Evolutionary conservation across 106 monocot genomes (phyloP), one percentile per base, ranked within the genome.

Genomic region (Acorus calamus): DNA sequence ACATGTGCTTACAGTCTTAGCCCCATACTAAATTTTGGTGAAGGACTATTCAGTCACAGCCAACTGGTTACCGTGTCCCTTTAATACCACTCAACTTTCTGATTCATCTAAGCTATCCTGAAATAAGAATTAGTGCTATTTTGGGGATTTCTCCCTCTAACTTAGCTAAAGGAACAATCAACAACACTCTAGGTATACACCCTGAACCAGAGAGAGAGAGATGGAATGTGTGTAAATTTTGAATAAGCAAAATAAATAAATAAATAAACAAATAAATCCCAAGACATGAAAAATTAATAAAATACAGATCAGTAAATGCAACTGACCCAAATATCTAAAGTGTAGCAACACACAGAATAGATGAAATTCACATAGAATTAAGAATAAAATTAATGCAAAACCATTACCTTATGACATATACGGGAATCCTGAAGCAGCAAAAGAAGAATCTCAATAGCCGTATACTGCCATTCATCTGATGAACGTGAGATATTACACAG

Each of bases 401-500:
- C 6, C 42, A 42, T 63, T 80, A 98, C 96, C 91, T 88, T 91
- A 66, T 80, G 76, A 52, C 82, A 83, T 14, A 87, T 85, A 77
- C 53, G 79, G 41, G 76, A 74, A 79, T 98, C 91, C 52, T 87
- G 82, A 67, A 98, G 75, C 28, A 98, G 70, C 96, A 87, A 92
- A 28, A 98, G 69, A 68, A 99, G 85, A 72, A 91, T 92, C 65
- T 99, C 98, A 74, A 99, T 79, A 54, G 92, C 98, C 98, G 92
- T 99, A 55, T 79, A 99, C 52, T 99, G 98, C 98, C 98, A 99
- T 48, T 99, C 98, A 81, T 99, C 98, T 11, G 98, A 99, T 28
- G 98, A 99, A 2, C 88, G 72, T 44, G 86, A 91, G 59, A 99
- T 86, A 64, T 88, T 86, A 68, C 98, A 88, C 4, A 99, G 63